Evolutionary conservation across 108 stramenopile genomes (phyloP), one percentile per base, ranked within the genome.

Genomic region (Stephanodiscus triporus): DNA sequence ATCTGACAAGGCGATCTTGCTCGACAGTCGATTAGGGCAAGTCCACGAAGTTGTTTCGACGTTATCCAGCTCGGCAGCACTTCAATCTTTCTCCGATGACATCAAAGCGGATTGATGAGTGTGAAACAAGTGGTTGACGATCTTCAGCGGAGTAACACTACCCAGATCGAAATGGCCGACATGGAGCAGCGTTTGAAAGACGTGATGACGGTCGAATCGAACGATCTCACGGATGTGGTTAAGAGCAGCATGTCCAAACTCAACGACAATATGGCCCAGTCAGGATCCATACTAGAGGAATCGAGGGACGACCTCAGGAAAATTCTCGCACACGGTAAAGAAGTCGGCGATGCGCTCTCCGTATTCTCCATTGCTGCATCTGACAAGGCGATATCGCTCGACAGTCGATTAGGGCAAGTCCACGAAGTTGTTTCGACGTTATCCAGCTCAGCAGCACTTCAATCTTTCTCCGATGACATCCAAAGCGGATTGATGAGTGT

Each of bases 241-340:
- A 13, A 40, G 63, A 49, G 23, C 24, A 36, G 43, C 37, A 19
- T 68, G 32, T 61, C 59, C 16, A 68, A 23, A 29, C 56, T 68
- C 32, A 60, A 62, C 50, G 58, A 32, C 1, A 49, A 50, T 6
- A 47, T 75, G 10, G 22, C 65, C 5, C 11, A 32, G 32, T 60
- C 58, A 14, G 59, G 59, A 61, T 48, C 66, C 7, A 19, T 75
- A 23, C 30, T 75, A 17, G 60, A 75, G 54, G 17, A 13, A 19
- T 43, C 64, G 9, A 75, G 48, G 20, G 66, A 67, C 2, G 29
- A 53, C 30, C 73, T 61, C 34, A 42, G 47, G 17, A 56, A 27
- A 3, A 14, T 49, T 42, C 16, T 66, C 56, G 14, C 24, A 24
- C 48, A 50, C 10, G 56, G 60, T 48, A 36, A 36, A 47, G 36